phyloP scores from a whole-genome alignment of 495 filamentous ascomycete genomes.

The Hyaloscypha finlandica region DNA sequence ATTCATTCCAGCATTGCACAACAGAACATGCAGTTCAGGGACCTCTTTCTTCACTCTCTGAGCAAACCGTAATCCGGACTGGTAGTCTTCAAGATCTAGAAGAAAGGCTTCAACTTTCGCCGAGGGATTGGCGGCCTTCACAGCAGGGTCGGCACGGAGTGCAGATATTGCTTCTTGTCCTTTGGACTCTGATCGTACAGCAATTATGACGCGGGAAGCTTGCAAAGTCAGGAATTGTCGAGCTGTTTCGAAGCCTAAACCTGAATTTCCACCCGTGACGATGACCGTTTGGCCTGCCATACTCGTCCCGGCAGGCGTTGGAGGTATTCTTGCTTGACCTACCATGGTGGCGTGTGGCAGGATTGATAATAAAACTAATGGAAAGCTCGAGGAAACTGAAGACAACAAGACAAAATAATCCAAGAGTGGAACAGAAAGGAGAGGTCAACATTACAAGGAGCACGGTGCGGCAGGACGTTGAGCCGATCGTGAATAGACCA shows the following conservation, averaged over 20 bases:
- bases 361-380: not conserved
- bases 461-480: too few relatives aligned
- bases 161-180: constrained; percentile 26
- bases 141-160: constrained; percentile 14
- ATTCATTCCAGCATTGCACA: constrained; percentile 40
- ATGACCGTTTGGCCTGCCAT: constrained; percentile 25
- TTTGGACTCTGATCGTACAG: constrained; percentile 28
- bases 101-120: constrained; percentile 30
- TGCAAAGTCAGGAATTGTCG: constrained; percentile 26
- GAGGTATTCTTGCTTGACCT: not conserved
- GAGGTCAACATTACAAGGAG: not conserved
- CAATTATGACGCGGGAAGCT: constrained; percentile 31
- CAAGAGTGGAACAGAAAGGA: not conserved
- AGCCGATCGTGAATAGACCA: too few relatives aligned
- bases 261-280: constrained; percentile 47
- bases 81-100: constrained; percentile 33
- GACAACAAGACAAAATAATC: too few relatives aligned
- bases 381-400: too few relatives aligned
- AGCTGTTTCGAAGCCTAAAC: constrained; percentile 41
- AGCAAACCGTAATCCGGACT: constrained; percentile 33
- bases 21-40: constrained; percentile 33
- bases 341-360: not conserved
- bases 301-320: not conserved
- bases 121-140: constrained; percentile 22
- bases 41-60: constrained; percentile 19